Evolutionary conservation across 306 rosid species (phyloP).

Genomic region (Sindora glabra): DNA sequence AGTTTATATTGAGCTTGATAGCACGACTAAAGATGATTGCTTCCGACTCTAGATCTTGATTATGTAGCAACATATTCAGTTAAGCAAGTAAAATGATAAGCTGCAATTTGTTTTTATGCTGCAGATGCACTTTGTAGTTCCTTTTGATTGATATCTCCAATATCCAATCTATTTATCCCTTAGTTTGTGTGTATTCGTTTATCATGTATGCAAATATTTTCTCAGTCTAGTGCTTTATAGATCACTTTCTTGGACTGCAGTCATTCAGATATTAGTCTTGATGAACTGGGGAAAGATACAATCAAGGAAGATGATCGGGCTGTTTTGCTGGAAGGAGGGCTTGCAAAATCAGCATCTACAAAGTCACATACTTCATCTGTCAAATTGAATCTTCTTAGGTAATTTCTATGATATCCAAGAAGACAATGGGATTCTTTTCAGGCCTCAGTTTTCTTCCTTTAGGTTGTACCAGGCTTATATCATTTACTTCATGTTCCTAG

Average conservation of each 20-base stretch:
- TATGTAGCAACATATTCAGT: not conserved
- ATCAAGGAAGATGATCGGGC: conserved; percentile 79
- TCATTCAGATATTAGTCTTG: conserved; percentile 83
- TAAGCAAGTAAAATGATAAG: conserved; percentile 1
- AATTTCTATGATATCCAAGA: conserved; percentile 7
- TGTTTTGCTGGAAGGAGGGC: conserved; percentile 85
- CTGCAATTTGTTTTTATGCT: conserved; percentile 4
- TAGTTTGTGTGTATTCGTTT: too few relatives aligned
- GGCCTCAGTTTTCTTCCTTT: conserved; percentile 5
- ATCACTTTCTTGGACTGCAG: conserved; percentile 37
- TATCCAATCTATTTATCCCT: not conserved
- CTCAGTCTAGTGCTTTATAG: conserved; percentile 5
- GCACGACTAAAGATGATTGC: conserved; percentile 2
- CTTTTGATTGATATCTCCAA: conserved; percentile 1
- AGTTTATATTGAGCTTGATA: not conserved
- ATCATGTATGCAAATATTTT: too few relatives aligned
- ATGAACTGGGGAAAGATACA: conserved; percentile 69
- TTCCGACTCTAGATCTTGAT: conserved; percentile 1
- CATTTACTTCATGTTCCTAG: conserved; percentile 34
- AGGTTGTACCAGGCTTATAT: conserved; percentile 15
- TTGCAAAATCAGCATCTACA: conserved; percentile 69
- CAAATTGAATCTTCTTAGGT: conserved; percentile 82
- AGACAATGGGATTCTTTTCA: conserved; percentile 8
- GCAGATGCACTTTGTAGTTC: not conserved
- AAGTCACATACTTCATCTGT: conserved; percentile 53